Base-by-base conservation (phyloP, 1,284 basidiomycete species). In the Puccinia horiana region DNA sequence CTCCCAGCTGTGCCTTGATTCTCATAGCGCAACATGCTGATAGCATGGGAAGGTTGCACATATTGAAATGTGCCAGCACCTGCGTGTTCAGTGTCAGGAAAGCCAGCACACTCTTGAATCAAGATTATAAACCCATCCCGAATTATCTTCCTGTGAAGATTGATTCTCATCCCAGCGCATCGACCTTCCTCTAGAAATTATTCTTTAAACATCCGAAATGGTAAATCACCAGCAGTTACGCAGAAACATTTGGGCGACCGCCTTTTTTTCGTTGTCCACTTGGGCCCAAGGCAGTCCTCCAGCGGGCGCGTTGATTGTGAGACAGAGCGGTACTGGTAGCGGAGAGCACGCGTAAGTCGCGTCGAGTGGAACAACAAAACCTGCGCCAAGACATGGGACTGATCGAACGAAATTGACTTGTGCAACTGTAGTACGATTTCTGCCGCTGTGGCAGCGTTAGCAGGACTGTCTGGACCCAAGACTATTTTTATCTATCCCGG, bases 401-500 rank as follows among this genome's bases (percentile, higher is more conserved):
- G 23, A 65, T 40, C 26, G n/a, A 2, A n/a, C 6, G 16, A n/a
- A 26, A 23, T 44, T 44, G 4, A 26, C 65, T 54, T 54, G 4
- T 37, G 37, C 69, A 23, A 35, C 12, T 1, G 26, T 42, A 74
- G 72, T 29, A 74, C 49, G 2, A 74, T 74, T 37, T 74, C 72
- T 11, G 26, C 47, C 9, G 72, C 72, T 16, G 72, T 74, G 40
- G 54, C 47, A 3, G 72, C 72, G 32, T 54, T 74, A 44, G 14
- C 37, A 1, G 16, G 72, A 35, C 54, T 74, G 2, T 52, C 47
- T 52, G 72, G 72, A 29, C n/a, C 47, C 12, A 29, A 74, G 23
- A 52, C 47, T 11, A 74, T 74, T 20, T 74, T 52, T 16, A 35
- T 74, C 54, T 74, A 74, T 74, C 72, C 72, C 54, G 72, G 72